Evolutionary conservation across 257 asterid species (phyloP).

Genomic region (Solanum etuberosum): DNA sequence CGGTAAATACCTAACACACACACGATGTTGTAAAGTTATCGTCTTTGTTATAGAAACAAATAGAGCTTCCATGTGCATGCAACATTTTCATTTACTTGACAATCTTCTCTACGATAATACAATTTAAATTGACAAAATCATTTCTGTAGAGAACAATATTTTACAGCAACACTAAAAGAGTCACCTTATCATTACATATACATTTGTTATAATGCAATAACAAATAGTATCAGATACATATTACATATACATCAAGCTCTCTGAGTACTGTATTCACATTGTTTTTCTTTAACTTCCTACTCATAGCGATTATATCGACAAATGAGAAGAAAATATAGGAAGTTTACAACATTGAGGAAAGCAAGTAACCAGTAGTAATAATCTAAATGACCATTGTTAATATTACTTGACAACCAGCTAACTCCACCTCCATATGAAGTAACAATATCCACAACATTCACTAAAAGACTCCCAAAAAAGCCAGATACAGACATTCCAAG

Average conservation of each 20-base stretch:
- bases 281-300: neutral
- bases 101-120: neutral
- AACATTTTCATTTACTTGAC: neutral
- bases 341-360: conserved; percentile 1
- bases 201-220: neutral
- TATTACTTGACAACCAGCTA: conserved; percentile 15
- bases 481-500: conserved; percentile 7
- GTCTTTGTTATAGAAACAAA: too few relatives aligned
- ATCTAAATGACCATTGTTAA: conserved; percentile 13
- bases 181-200: neutral
- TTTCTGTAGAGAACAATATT: neutral
- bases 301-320: neutral
- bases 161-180: neutral
- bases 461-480: conserved; percentile 4
- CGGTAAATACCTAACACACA: too few relatives aligned
- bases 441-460: neutral
- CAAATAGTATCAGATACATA: neutral
- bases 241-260: neutral
- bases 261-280: neutral
- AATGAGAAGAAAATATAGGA: neutral
- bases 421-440: neutral
- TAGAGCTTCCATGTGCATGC: too few relatives aligned
- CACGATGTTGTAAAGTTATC: too few relatives aligned
- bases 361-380: conserved; percentile 14
- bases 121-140: neutral